Conservation (phyloP, 352 stramenopile species). For the Achlya hypogyna region DNA sequence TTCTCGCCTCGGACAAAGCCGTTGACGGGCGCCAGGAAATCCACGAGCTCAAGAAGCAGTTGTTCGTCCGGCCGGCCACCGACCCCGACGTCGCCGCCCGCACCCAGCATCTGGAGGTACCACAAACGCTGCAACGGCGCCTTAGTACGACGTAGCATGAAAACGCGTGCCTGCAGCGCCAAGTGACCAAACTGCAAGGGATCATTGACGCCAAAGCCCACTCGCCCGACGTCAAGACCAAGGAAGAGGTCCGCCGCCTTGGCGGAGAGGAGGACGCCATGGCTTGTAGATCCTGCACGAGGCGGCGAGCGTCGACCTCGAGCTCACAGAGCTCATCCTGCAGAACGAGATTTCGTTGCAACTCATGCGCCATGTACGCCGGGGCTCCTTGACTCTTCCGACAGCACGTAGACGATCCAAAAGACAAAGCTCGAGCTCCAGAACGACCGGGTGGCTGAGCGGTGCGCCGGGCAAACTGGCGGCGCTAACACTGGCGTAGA, state of each 20-base stretch:
- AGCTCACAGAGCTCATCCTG: slow-evolving; percentile 74
- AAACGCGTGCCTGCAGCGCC: slow-evolving; percentile 36
- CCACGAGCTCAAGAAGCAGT: slow-evolving; percentile 47
- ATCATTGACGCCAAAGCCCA: slow-evolving; percentile 4
- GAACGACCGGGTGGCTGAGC: slow-evolving; percentile 5
- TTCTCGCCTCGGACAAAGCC: neutral
- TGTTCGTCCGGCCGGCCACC: slow-evolving; percentile 20
- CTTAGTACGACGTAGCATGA: slow-evolving; percentile 25
- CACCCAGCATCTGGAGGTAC: slow-evolving; percentile 39
- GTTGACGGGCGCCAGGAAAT: slow-evolving; percentile 29
- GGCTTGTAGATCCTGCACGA: slow-evolving; percentile 50
- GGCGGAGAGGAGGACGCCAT: neutral
- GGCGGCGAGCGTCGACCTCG: slow-evolving; percentile 56
- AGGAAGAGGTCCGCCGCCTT: slow-evolving; percentile 3
- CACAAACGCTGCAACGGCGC: neutral
- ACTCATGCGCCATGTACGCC: slow-evolving; percentile 67
- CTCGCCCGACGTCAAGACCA: neutral
- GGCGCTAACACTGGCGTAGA: neutral
- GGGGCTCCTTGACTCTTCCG: neutral
- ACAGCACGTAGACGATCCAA: slow-evolving; percentile 8
- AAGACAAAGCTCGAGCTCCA: slow-evolving; percentile 20
- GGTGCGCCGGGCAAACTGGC: neutral
- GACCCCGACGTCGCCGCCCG: slow-evolving; percentile 24
- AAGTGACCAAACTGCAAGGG: slow-evolving; percentile 19
- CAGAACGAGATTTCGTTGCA: slow-evolving; percentile 80